Percentiles rank a stretch among this genome's conserved stretches.
Conservation (phyloP, 257 asterid genomes). For the Ilex asprella region DNA sequence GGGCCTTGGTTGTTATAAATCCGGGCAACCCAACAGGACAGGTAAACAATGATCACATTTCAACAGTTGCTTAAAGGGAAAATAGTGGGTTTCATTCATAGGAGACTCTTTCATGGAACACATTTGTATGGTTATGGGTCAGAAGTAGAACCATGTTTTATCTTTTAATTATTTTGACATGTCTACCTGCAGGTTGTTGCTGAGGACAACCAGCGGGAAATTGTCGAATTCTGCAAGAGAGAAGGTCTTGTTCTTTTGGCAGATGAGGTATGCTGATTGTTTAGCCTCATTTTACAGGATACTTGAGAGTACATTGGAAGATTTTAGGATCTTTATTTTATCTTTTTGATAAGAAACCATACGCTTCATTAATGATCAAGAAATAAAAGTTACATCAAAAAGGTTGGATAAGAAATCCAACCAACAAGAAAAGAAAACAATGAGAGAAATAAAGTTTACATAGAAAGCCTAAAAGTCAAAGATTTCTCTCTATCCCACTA, state of each 20-base stretch:
- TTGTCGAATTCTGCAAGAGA: constrained; percentile 91
- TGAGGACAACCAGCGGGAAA: constrained; percentile 62
- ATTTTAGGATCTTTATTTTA: not conserved
- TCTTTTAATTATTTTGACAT: constrained; percentile 11
- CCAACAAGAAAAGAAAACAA: too few species aligned
- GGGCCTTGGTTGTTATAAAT: constrained; percentile 94
- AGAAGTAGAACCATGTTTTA: not conserved
- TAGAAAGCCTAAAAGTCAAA: too few species aligned
- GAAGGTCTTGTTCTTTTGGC: constrained; percentile 99
- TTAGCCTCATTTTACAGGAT: constrained; percentile 2
- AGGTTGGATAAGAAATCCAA: too few species aligned
- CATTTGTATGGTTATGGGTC: too few species aligned
- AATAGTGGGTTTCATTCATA: not conserved
- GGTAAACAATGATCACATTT: constrained; percentile 28
- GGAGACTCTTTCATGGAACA: not conserved
- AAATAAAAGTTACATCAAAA: too few species aligned
- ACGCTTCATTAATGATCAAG: too few species aligned
- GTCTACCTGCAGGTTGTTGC: constrained; percentile 40
- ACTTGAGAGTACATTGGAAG: not conserved
- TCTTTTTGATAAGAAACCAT: too few species aligned
- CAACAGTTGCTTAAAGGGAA: not conserved
- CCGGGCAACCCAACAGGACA: constrained; percentile 99
- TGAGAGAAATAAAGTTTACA: too few species aligned
- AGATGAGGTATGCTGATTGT: constrained; percentile 62
- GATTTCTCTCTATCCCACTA: too few species aligned